Evolutionary conservation across 2,329 filamentous ascomycete species (phyloP).

Genomic region (Pseudogymnoascus sp.): DNA sequence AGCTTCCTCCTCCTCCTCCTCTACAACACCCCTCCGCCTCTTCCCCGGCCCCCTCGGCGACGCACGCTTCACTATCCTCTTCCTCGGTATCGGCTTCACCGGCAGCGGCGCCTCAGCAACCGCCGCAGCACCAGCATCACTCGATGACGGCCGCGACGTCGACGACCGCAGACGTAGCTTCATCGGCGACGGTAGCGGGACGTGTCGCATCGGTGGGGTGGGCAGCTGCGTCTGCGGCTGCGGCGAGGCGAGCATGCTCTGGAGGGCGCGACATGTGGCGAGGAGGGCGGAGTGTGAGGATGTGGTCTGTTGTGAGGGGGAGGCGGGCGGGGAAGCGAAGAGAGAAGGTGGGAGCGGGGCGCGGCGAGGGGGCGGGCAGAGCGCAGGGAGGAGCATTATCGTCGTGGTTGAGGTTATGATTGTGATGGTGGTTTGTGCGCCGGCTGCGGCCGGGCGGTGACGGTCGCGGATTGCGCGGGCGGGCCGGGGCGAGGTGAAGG

Average conservation of each 20-base stretch:
- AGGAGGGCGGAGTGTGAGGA: conserved; percentile 46
- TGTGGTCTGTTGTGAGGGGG: conserved; percentile 45
- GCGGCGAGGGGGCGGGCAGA: background rate
- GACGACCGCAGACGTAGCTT: conserved; percentile 50
- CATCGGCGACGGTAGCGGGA: conserved; percentile 29
- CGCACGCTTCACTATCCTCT: conserved; percentile 47
- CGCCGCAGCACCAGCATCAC: conserved; percentile 20
- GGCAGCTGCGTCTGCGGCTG: conserved; percentile 40
- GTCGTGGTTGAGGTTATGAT: background rate
- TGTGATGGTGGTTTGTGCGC: background rate
- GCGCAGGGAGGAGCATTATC: conserved; percentile 1
- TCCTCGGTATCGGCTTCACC: conserved; percentile 18
- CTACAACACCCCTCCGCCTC: conserved; percentile 40
- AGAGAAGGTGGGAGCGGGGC: conserved; percentile 30
- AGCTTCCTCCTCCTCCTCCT: conserved; percentile 15
- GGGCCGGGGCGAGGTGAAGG: background rate
- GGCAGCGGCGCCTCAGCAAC: conserved; percentile 19
- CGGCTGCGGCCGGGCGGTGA: background rate
- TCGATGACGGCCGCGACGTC: conserved; percentile 31
- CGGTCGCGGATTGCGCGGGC: conserved; percentile 2
- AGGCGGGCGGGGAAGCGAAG: conserved; percentile 51
- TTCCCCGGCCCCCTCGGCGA: conserved; percentile 46
- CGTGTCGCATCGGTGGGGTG: conserved; percentile 46
- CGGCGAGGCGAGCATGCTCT: conserved; percentile 48
- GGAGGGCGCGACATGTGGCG: conserved; percentile 54